phyloP scores from a whole-genome alignment of 257 asterid genomes.

The Jacaranda copaia region DNA sequence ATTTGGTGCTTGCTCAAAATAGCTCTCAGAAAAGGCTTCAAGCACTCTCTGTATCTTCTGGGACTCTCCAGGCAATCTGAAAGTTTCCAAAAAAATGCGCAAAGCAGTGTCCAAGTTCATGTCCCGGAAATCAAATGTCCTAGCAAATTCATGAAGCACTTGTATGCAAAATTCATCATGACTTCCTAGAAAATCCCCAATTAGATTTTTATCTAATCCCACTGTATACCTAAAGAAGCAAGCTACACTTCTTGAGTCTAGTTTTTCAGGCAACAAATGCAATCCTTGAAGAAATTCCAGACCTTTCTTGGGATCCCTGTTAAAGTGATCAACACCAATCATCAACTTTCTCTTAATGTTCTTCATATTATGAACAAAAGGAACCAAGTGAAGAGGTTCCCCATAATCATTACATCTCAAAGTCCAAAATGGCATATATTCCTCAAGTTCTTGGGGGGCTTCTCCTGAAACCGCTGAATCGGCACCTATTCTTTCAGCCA shows the following conservation, averaged over 20 bases:
- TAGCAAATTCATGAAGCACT: constrained; percentile 89
- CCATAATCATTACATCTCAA: constrained; percentile 63
- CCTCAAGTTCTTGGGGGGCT: constrained; percentile 52
- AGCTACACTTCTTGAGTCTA: constrained; percentile 81
- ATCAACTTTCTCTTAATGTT: constrained; percentile 75
- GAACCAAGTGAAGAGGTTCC: constrained; percentile 81
- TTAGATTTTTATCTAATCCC: constrained; percentile 81
- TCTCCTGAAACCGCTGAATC: constrained; percentile 54
- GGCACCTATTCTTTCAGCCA: constrained; percentile 77
- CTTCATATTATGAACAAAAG: constrained; percentile 75
- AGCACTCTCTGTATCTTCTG: constrained; percentile 96
- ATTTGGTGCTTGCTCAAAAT: constrained; percentile 78
- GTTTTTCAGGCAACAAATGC: constrained; percentile 74
- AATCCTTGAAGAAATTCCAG: constrained; percentile 77
- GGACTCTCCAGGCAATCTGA: constrained; percentile 94
- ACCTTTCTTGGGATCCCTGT: constrained; percentile 85
- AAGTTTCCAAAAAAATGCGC: constrained; percentile 88
- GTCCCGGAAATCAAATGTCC: constrained; percentile 73
- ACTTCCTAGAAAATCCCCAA: constrained; percentile 88
- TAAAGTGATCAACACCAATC: constrained; percentile 89
- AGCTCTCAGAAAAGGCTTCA: constrained; percentile 93
- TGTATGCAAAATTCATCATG: constrained; percentile 86
- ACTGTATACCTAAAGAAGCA: constrained; percentile 74
- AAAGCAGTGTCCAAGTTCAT: constrained; percentile 88
- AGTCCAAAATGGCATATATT: constrained; percentile 77